Evolutionary conservation across 2,329 filamentous ascomycete genomes (phyloP).

Genomic region (Chrysosporium queenslandicum): DNA sequence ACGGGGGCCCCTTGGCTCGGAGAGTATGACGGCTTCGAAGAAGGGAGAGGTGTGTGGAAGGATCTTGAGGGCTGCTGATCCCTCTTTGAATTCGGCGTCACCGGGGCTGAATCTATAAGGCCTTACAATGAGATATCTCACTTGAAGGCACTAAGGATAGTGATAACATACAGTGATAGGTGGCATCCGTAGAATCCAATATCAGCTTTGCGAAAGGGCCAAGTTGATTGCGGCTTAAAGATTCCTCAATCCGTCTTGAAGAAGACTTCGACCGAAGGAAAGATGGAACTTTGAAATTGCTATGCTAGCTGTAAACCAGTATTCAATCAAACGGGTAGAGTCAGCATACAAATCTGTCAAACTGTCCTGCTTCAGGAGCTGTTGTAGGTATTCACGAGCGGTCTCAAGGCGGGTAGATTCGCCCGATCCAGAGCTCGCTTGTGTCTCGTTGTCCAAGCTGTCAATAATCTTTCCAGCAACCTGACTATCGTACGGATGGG

Average conservation of each 20-base stretch:
- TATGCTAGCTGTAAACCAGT: conserved; percentile 17
- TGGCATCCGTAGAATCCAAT: conserved; percentile 38
- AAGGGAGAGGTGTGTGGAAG: conserved; percentile 13
- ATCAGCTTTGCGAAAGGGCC: conserved; percentile 48
- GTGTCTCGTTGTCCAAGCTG: conserved; percentile 60
- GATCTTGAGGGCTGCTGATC: conserved; percentile 16
- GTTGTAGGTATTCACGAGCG: conserved; percentile 62
- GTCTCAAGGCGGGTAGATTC: conserved; percentile 57
- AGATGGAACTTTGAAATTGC: conserved; percentile 37
- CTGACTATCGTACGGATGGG: conserved; percentile 41
- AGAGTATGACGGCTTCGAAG: conserved; percentile 13
- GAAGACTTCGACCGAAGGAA: conserved; percentile 18
- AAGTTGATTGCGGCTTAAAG: conserved; percentile 29
- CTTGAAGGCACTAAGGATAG: background rate
- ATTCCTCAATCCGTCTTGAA: conserved; percentile 18
- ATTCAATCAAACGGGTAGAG: background rate
- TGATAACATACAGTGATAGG: conserved; percentile 34
- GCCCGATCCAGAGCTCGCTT: conserved; percentile 43
- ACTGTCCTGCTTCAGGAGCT: conserved; percentile 44
- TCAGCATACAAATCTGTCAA: conserved; percentile 11
- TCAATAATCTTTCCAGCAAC: conserved; percentile 48
- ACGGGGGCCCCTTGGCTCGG: background rate
- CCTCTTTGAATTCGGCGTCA: conserved; percentile 21
- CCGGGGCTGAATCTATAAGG: conserved; percentile 28
- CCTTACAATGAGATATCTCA: conserved; percentile 2